Conservation (phyloP, 1,139 yeast genomes). For the Sugiyamaella castrensis region DNA sequence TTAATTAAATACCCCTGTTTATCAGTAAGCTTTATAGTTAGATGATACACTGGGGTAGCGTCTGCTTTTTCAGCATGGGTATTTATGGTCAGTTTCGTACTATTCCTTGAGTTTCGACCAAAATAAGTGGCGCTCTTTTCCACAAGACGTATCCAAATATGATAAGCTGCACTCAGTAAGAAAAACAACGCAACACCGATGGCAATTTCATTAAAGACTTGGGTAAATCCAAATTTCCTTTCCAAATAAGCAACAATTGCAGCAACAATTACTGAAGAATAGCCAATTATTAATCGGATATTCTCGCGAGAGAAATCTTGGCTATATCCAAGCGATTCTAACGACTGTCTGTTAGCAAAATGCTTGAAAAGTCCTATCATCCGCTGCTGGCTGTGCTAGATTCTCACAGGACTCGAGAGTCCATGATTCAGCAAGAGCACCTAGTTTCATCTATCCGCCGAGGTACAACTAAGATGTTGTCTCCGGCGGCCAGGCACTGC, state of each 20-base stretch:
- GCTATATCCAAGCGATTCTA: conserved; percentile 57
- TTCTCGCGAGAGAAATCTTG: conserved; percentile 61
- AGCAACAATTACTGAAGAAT: conserved; percentile 61
- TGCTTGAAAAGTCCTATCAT: too few relatives aligned
- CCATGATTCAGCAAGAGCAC: too few relatives aligned
- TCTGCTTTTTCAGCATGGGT: conserved; percentile 37
- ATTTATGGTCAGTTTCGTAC: conserved; percentile 29
- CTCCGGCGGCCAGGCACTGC: too few relatives aligned
- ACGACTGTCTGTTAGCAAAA: conserved; percentile 35
- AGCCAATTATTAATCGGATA: conserved; percentile 66
- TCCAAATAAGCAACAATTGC: conserved; percentile 66
- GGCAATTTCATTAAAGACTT: conserved; percentile 42
- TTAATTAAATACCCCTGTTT: conserved; percentile 25
- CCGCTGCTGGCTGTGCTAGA: too few relatives aligned
- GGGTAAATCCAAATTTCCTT: conserved; percentile 52
- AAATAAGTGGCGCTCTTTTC: conserved; percentile 58
- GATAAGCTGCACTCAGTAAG: conserved; percentile 48
- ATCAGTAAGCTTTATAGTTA: conserved; percentile 36
- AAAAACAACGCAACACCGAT: conserved; percentile 51
- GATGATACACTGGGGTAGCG: conserved; percentile 49
- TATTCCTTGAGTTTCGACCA: conserved; percentile 45
- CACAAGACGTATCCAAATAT: conserved; percentile 47
- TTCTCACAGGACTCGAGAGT: too few relatives aligned
- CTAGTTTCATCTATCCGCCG: too few relatives aligned
- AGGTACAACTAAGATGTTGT: too few relatives aligned